A percentile compares a stretch with the other conserved stretches of the same genome.
phyloP scores from a whole-genome alignment of 495 filamentous ascomycete genomes.

The Aspergillus funiculosus region DNA sequence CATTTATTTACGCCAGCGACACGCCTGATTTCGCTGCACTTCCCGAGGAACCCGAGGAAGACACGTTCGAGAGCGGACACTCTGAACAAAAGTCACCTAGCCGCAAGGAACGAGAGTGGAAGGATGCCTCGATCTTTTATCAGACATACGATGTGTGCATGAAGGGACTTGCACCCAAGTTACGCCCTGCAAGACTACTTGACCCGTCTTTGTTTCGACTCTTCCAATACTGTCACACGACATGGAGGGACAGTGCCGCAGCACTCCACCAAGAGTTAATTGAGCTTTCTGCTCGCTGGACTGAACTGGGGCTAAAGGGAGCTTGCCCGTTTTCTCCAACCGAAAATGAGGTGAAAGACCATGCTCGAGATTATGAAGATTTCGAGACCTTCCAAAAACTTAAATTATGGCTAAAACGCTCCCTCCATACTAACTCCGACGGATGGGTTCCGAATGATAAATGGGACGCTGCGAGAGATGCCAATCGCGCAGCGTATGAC shows the following conservation, averaged over 20 bases:
- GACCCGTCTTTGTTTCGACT: slow-evolving; percentile 35
- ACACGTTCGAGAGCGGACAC: slow-evolving; percentile 11
- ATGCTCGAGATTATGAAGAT: slow-evolving; percentile 32
- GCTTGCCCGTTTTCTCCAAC: not conserved
- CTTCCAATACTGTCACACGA: slow-evolving; percentile 36
- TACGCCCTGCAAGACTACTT: slow-evolving; percentile 28
- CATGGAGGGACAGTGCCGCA: slow-evolving; percentile 38
- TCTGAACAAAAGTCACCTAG: slow-evolving; percentile 1
- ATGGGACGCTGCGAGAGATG: slow-evolving; percentile 29
- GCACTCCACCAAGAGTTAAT: slow-evolving; percentile 37
- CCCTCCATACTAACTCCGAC: slow-evolving; percentile 22
- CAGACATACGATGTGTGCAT: slow-evolving; percentile 36
- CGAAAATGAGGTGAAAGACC: slow-evolving; percentile 21
- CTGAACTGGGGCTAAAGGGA: not conserved
- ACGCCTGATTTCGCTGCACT: slow-evolving; percentile 33
- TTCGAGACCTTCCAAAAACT: slow-evolving; percentile 33
- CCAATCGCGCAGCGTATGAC: slow-evolving; percentile 30
- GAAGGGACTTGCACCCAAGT: slow-evolving; percentile 31
- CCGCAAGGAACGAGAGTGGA: slow-evolving; percentile 12
- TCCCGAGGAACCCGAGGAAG: slow-evolving; percentile 8
- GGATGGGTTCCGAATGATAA: slow-evolving; percentile 29
- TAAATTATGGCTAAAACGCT: slow-evolving; percentile 25
- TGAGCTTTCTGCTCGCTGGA: slow-evolving; percentile 21
- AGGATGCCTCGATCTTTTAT: slow-evolving; percentile 27
- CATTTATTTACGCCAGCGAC: slow-evolving; percentile 34